Evolutionary conservation across 2,329 filamentous ascomycete genomes (phyloP).

Genomic region (Pyricularia sp.): DNA sequence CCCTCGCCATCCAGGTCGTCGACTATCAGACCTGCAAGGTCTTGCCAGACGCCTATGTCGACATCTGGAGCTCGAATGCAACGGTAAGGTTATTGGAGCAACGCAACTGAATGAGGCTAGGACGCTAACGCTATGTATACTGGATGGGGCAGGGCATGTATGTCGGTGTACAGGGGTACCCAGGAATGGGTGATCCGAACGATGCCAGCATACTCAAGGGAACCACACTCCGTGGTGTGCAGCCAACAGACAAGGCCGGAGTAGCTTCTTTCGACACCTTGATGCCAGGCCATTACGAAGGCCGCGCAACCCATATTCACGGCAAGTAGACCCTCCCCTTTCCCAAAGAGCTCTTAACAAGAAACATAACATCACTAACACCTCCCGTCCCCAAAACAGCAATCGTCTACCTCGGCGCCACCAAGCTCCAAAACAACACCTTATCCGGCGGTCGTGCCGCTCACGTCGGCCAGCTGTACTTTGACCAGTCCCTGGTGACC

Average conservation of each 20-base stretch:
- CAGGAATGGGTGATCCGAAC: conserved; percentile 15
- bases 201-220: conserved; percentile 23
- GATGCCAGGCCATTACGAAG: conserved; percentile 33
- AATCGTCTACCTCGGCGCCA: conserved; percentile 21
- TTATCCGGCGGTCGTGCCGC: conserved; percentile 42
- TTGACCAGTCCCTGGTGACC: conserved; percentile 44
- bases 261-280: conserved; percentile 30
- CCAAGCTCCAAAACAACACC: conserved; percentile 38
- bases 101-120: too few species aligned
- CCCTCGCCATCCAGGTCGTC: conserved; percentile 41
- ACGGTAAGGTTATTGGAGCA: conserved; percentile 11
- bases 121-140: too few species aligned
- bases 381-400: conserved; percentile 8
- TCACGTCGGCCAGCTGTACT: conserved; percentile 53
- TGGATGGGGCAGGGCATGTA: conserved; percentile 7
- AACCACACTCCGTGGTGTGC: conserved; percentile 25
- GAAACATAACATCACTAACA: not conserved
- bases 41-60: conserved; percentile 35
- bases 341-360: too few species aligned
- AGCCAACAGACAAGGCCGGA: conserved; percentile 28
- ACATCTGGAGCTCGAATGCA: conserved; percentile 31
- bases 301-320: conserved; percentile 31
- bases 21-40: conserved; percentile 43
- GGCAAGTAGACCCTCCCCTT: not conserved
- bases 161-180: conserved; percentile 8